These are phyloP conservation scores for Penicillium sp. DNA, from an alignment of 2,329 filamentous ascomycete genomes.

Conservation along the genomic window DNA sequence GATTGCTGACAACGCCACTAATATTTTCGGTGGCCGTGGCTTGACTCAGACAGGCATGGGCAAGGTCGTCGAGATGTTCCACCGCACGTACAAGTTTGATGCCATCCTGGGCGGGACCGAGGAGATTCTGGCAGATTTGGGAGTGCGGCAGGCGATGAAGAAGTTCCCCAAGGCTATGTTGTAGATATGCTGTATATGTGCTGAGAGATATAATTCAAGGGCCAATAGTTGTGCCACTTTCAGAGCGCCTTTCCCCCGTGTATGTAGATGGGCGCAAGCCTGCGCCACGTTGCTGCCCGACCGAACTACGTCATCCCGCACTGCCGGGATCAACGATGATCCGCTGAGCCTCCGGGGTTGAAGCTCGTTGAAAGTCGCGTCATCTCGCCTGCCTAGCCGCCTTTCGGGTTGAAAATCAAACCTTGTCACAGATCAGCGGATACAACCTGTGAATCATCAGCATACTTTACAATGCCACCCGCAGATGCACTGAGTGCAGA, in stretches of 20 bases:
- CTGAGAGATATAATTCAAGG: neutral
- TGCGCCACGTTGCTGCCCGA: too few relatives aligned
- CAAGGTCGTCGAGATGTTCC: slow-evolving; percentile 76
- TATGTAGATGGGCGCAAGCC: too few relatives aligned
- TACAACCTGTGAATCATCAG: too few relatives aligned
- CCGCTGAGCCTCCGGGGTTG: too few relatives aligned
- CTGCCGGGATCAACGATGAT: neutral
- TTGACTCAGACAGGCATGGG: slow-evolving; percentile 83
- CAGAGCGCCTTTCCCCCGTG: too few relatives aligned
- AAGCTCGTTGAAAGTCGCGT: neutral
- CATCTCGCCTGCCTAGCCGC: neutral
- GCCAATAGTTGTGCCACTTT: too few relatives aligned
- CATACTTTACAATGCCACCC: slow-evolving; percentile 11
- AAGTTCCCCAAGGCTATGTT: slow-evolving; percentile 81
- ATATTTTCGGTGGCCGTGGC: slow-evolving; percentile 81
- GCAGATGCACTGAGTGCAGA: slow-evolving; percentile 28
- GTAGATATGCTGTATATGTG: slow-evolving; percentile 42
- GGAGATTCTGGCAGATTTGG: slow-evolving; percentile 76
- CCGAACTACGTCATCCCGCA: too few relatives aligned
- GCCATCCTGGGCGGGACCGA: slow-evolving; percentile 76
- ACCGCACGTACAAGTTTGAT: slow-evolving; percentile 79
- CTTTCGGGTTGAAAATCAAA: too few relatives aligned
- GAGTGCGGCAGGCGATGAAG: slow-evolving; percentile 79
- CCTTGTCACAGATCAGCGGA: neutral
- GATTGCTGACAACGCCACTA: slow-evolving; percentile 76